These are phyloP conservation scores for Silene uniflora DNA, from an alignment of 148 eudicot species.

Conservation along the genomic window DNA sequence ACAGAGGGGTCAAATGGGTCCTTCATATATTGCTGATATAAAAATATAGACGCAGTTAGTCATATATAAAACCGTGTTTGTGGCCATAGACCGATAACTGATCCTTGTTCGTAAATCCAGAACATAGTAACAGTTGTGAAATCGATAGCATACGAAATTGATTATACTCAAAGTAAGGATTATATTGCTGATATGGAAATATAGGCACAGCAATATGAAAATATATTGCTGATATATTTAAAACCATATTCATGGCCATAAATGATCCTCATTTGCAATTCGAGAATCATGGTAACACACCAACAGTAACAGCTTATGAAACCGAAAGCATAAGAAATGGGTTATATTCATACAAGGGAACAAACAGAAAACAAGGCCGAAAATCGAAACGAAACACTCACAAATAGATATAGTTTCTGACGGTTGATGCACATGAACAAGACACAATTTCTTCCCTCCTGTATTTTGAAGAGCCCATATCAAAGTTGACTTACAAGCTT, in stretches of 20 bases:
- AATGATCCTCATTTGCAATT: neutral
- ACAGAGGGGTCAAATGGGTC: neutral
- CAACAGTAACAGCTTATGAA: neutral
- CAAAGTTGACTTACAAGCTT: constrained; percentile 29
- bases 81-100: too few relatives aligned
- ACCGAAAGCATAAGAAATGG: neutral
- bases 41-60: too few relatives aligned
- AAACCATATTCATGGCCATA: neutral
- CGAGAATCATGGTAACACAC: neutral
- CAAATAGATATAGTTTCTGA: constrained; percentile 28
- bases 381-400: constrained; percentile 11
- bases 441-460: constrained; percentile 26
- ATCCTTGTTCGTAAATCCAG: too few relatives aligned
- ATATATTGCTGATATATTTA: too few relatives aligned
- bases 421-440: constrained; percentile 43
- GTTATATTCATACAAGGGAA: neutral
- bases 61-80: too few relatives aligned
- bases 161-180: too few relatives aligned
- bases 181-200: too few relatives aligned
- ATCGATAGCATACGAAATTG: too few relatives aligned
- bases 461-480: constrained; percentile 35
- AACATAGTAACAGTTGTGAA: too few relatives aligned
- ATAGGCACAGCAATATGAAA: too few relatives aligned
- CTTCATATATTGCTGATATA: too few relatives aligned
- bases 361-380: constrained; percentile 4